phyloP scores from a whole-genome alignment of 1,284 basidiomycete genomes.

The Leccinum variabile region DNA sequence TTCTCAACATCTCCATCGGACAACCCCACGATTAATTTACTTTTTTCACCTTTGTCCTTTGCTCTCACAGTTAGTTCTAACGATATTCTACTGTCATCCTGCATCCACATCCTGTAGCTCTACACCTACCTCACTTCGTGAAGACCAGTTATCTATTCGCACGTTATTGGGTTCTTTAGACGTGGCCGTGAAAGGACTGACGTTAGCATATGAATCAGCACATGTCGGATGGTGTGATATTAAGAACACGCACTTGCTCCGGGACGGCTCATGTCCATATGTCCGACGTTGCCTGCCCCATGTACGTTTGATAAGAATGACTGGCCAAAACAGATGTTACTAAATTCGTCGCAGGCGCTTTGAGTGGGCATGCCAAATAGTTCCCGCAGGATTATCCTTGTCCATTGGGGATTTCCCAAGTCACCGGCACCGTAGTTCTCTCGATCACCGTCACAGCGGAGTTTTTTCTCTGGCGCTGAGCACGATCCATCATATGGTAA shows the following conservation, averaged over 20 bases:
- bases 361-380: not conserved
- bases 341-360: constrained; percentile 16
- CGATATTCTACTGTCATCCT: not conserved
- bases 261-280: constrained; percentile 13
- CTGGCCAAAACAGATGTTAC: constrained; percentile 9
- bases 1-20: not conserved
- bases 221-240: constrained; percentile 13
- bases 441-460: constrained; percentile 16
- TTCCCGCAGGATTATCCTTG: constrained; percentile 13
- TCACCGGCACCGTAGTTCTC: constrained; percentile 21
- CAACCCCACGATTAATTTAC: not conserved
- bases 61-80: not conserved
- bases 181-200: constrained; percentile 9
- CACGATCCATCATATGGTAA: not conserved
- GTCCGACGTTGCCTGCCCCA: constrained; percentile 12
- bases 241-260: constrained; percentile 9
- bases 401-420: constrained; percentile 21
- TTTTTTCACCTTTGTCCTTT: constrained; percentile 5
- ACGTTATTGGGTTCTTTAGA: constrained; percentile 8
- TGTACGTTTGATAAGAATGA: constrained; percentile 9
- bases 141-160: constrained; percentile 19
- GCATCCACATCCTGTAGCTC: constrained; percentile 14
- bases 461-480: constrained; percentile 4
- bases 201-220: constrained; percentile 4
- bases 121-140: constrained; percentile 6